These are phyloP conservation scores for Hypoxylon sp. DNA, from an alignment of 2,329 filamentous ascomycete genomes.

Conservation along the genomic window DNA sequence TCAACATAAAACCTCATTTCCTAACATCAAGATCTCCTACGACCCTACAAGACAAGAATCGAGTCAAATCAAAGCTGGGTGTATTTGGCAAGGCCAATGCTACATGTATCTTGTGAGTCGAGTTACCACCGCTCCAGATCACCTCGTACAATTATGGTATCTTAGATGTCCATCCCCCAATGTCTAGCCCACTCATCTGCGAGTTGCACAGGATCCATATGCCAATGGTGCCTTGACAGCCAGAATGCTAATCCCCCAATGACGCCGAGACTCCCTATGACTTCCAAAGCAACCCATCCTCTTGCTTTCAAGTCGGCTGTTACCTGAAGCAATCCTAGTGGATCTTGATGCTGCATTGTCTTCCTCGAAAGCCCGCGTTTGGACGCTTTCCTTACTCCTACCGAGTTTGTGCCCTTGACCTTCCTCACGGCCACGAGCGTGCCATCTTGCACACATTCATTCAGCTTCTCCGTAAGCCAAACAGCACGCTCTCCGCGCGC, in stretches of 20 bases:
- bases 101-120: slow-evolving; percentile 26
- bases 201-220: slow-evolving; percentile 53
- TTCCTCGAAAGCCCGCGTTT: slow-evolving; percentile 34
- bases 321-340: slow-evolving; percentile 81
- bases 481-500: slow-evolving; percentile 74
- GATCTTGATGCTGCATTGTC: slow-evolving; percentile 72
- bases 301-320: slow-evolving; percentile 75
- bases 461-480: slow-evolving; percentile 77
- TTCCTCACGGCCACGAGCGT: slow-evolving; percentile 68
- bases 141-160: slow-evolving; percentile 30
- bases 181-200: slow-evolving; percentile 52
- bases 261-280: slow-evolving; percentile 81
- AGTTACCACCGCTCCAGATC: slow-evolving; percentile 25
- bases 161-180: slow-evolving; percentile 50
- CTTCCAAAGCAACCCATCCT: slow-evolving; percentile 78
- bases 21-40: neutral
- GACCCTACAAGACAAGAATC: neutral
- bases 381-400: slow-evolving; percentile 42
- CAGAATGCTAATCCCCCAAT: slow-evolving; percentile 80
- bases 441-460: slow-evolving; percentile 77
- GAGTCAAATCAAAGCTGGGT: slow-evolving; percentile 30
- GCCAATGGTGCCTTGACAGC: slow-evolving; percentile 61
- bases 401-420: slow-evolving; percentile 52
- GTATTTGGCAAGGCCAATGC: slow-evolving; percentile 30
- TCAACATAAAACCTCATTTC: neutral